Base-by-base conservation (phyloP, 805 yeast species). In the Isabelozyma heimii region DNA sequence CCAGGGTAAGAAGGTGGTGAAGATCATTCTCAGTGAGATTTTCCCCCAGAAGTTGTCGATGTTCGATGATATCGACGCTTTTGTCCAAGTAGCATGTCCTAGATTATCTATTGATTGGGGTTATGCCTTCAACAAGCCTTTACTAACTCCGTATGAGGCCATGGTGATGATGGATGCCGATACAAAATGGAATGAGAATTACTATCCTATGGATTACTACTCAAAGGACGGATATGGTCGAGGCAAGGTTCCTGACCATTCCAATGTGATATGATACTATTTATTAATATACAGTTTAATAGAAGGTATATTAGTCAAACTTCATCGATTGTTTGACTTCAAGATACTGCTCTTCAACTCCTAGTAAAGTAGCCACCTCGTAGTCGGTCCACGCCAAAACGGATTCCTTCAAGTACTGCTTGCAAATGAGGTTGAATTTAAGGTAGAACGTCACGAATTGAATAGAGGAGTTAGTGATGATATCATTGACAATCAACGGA, bases 31-130 rank as follows among this genome's bases (percentile, higher is more conserved):
- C 13, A 87, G 96, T 48, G 99, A 94, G 65, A 90, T 94, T 15
- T 91, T 94, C 68, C 99, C 99, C 0, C 87, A 83, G 46, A 94
- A 94, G 58, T 72, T 94, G 37, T 85, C 97, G 9, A 86, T 88
- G 85, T 94, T 94, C 67, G 91, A 89, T 58, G 94, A 89, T 59
- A 82, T 92, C 14, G 99, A 94, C 67, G 96, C 91, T 1, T 94
- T 94, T 76, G 88, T 94, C 12, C 99, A 94, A 67, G 96, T 94
- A 2, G 99, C 99, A 0, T 94, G 99, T 64, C 99, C 99, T 0
- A 76, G 99, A 59, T 72, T 94, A 42, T 89, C 97, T 1, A 92
- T 94, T 40, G 99, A 94, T 66, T 94, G 99, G 99, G 99, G 99
- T 0, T 94, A 94, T 65, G 99, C 99, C 0, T 94, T 94, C 62